Percentiles rank a stretch among this genome's conserved stretches.
These are phyloP conservation scores for Daldinia sp. DNA, from an alignment of 2,329 filamentous ascomycete genomes.

Conservation along the genomic window DNA sequence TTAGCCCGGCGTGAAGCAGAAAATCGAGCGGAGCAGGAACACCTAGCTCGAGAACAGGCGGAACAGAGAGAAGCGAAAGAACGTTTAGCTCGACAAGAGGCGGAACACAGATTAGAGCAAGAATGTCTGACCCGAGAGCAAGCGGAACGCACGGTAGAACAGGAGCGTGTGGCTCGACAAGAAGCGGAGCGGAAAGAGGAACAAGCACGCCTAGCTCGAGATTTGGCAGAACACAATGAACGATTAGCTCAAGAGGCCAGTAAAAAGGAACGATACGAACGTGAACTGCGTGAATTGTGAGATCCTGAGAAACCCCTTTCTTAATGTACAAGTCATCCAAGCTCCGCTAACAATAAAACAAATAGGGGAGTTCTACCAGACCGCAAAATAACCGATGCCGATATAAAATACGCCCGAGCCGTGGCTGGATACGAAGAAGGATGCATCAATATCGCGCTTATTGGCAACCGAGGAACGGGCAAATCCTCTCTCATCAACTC, in stretches of 20 bases:
- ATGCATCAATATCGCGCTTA: background rate
- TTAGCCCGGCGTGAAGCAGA: background rate
- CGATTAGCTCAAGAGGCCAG: background rate
- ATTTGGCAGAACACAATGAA: slow-evolving; percentile 1
- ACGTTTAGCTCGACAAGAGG: background rate
- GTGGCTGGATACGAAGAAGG: slow-evolving; percentile 2
- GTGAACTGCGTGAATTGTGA: background rate
- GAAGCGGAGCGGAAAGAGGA: slow-evolving; percentile 3
- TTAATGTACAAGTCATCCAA: too few species aligned
- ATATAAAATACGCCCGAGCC: background rate
- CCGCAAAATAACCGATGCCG: slow-evolving; percentile 1
- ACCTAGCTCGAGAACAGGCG: background rate
- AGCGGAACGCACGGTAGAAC: background rate
- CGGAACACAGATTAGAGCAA: background rate
- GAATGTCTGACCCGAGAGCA: background rate
- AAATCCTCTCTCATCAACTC: slow-evolving; percentile 9
- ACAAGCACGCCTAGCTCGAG: background rate
- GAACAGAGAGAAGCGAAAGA: slow-evolving; percentile 1
- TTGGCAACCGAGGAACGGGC: background rate
- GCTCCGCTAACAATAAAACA: background rate
- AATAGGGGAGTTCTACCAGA: background rate
- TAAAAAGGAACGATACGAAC: background rate
- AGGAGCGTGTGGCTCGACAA: background rate
- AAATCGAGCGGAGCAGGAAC: background rate
- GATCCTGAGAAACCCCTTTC: background rate